Conservation (phyloP, 495 filamentous ascomycete genomes). For the Lophiostoma macrostomum region DNA sequence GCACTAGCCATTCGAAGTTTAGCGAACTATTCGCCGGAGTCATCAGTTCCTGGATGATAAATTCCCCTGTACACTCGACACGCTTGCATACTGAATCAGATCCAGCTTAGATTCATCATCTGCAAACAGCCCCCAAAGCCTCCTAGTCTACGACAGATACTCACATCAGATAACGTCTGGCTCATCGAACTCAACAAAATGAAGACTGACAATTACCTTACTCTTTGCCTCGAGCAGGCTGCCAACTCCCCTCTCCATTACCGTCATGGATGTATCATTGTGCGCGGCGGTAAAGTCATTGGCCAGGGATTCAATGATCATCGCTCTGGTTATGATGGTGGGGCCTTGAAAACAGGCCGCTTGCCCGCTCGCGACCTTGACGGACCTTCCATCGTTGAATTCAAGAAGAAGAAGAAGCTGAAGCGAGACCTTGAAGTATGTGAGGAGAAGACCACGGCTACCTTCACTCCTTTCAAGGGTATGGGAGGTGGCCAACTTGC, state of each 20-base stretch:
- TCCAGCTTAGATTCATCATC: no score
- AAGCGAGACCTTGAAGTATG: slow-evolving; percentile 27
- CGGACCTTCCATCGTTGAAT: slow-evolving; percentile 32
- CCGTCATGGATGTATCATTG: slow-evolving; percentile 51
- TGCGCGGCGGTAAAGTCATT: slow-evolving; percentile 53
- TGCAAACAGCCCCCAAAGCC: no score
- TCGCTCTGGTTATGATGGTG: slow-evolving; percentile 49
- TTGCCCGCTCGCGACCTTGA: slow-evolving; percentile 37
- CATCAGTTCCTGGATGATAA: no score
- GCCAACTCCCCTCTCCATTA: slow-evolving; percentile 49
- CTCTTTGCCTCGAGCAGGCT: slow-evolving; percentile 53
- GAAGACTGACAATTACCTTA: slow-evolving; percentile 46
- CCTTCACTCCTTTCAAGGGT: slow-evolving; percentile 38
- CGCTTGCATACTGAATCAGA: no score
- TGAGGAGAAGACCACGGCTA: slow-evolving; percentile 12
- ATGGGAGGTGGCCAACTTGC: slow-evolving; percentile 33
- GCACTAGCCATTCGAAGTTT: no score
- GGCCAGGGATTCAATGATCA: slow-evolving; percentile 51
- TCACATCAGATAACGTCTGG: no score
- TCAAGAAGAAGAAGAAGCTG: slow-evolving; percentile 43
- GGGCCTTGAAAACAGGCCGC: slow-evolving; percentile 49
- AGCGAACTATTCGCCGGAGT: no score
- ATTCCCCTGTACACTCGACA: no score
- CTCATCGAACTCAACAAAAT: no score
- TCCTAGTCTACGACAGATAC: no score